A percentile compares a stretch with the other conserved stretches of the same genome.
Evolutionary conservation across 140 eudicot genomes (phyloP).

Genomic region (Cichorium intybus): DNA sequence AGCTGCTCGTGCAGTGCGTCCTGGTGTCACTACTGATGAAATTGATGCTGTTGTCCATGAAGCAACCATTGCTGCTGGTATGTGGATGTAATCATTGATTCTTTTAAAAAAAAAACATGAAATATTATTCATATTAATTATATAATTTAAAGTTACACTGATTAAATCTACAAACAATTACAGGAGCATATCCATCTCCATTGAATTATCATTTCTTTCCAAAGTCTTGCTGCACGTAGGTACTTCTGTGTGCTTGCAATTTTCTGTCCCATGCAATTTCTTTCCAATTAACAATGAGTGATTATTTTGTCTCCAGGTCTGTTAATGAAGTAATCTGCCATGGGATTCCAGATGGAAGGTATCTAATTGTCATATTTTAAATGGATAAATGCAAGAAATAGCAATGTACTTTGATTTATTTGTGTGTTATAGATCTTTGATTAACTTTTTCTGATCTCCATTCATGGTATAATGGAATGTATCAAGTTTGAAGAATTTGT

Average conservation of each 20-base stretch:
- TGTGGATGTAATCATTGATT: neutral
- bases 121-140: neutral
- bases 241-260: constrained; percentile 33
- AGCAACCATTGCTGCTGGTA: constrained; percentile 89
- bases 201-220: constrained; percentile 92
- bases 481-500: constrained; percentile 5
- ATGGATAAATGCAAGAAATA: no score
- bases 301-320: constrained; percentile 46
- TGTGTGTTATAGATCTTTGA: neutral
- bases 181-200: constrained; percentile 99
- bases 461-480: neutral
- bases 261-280: neutral
- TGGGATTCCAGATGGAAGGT: constrained; percentile 99
- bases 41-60: constrained; percentile 93
- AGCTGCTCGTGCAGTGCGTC: constrained; percentile 86
- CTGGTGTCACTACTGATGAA: constrained; percentile 95
- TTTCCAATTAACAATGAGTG: neutral
- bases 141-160: neutral
- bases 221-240: constrained; percentile 99
- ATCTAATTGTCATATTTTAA: neutral
- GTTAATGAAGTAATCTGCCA: constrained; percentile 98
- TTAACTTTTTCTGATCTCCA: neutral
- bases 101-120: neutral
- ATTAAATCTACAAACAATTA: neutral
- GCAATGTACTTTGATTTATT: neutral